These are phyloP conservation scores for Naematelia encephala DNA, from an alignment of 768 basidiomycete genomes.

Conservation along the genomic window DNA sequence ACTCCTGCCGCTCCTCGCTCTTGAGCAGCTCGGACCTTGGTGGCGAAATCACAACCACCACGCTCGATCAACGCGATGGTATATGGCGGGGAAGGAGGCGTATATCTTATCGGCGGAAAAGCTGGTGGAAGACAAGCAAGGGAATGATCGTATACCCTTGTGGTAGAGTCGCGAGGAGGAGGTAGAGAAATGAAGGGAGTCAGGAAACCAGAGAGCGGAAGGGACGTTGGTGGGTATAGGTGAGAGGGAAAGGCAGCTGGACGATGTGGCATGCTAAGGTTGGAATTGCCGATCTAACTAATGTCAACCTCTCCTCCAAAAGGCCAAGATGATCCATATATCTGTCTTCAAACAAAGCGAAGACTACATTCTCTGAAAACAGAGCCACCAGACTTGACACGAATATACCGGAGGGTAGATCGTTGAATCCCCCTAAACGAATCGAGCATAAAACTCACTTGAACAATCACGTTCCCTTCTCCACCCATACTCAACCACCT, in stretches of 20 bases:
- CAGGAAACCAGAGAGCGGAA: conserved; percentile 9
- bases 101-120: conserved; percentile 19
- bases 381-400: too few species aligned
- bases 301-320: too few species aligned
- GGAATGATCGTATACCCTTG: not conserved
- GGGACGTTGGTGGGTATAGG: conserved; percentile 8
- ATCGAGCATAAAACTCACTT: conserved; percentile 26
- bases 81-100: conserved; percentile 4
- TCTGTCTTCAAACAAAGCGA: too few species aligned
- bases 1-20: conserved; percentile 78
- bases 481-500: conserved; percentile 39
- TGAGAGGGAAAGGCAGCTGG: conserved; percentile 45
- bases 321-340: too few species aligned
- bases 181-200: not conserved
- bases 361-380: too few species aligned
- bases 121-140: conserved; percentile 27
- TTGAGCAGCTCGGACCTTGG: conserved; percentile 70
- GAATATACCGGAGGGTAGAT: too few species aligned
- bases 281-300: conserved; percentile 10
- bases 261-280: conserved; percentile 44
- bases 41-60: conserved; percentile 84
- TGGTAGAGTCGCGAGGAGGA: not conserved
- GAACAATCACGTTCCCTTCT: conserved; percentile 33
- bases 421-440: too few species aligned
- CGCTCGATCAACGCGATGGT: conserved; percentile 84